Evolutionary conservation across 2,329 filamentous ascomycete species (phyloP).

Genomic region (Grosmannia clavigera): DNA sequence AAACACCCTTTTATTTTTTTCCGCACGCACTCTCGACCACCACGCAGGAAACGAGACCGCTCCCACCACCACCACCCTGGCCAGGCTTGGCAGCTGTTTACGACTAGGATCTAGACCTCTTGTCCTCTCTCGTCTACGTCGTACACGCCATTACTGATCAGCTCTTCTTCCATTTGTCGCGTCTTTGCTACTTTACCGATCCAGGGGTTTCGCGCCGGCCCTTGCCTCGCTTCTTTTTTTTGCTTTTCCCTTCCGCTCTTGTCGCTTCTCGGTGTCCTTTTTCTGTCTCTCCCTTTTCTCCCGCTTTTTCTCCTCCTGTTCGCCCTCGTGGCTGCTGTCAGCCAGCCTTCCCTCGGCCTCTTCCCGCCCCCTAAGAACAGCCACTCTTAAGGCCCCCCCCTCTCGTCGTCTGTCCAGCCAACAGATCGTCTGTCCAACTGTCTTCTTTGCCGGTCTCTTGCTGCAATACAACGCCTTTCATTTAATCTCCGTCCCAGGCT

Average conservation of each 20-base stretch:
- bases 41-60: neutral
- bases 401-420: neutral
- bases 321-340: neutral
- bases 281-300: neutral
- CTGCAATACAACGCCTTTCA: neutral
- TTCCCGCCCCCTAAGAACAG: neutral
- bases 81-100: neutral
- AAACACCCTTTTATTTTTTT: neutral
- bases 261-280: neutral
- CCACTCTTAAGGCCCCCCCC: neutral
- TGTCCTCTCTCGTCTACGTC: too few relatives aligned
- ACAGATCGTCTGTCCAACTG: neutral
- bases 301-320: neutral
- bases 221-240: neutral
- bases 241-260: neutral
- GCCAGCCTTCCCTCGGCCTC: neutral
- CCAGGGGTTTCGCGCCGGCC: slow-evolving; percentile 1
- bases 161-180: neutral
- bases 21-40: neutral
- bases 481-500: neutral
- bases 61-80: neutral
- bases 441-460: neutral
- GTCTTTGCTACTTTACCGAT: neutral
- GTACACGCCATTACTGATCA: too few relatives aligned
- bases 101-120: too few relatives aligned